These are phyloP conservation scores for Pleurotus giganteus DNA, from an alignment of 768 basidiomycete genomes.

Conservation along the genomic window DNA sequence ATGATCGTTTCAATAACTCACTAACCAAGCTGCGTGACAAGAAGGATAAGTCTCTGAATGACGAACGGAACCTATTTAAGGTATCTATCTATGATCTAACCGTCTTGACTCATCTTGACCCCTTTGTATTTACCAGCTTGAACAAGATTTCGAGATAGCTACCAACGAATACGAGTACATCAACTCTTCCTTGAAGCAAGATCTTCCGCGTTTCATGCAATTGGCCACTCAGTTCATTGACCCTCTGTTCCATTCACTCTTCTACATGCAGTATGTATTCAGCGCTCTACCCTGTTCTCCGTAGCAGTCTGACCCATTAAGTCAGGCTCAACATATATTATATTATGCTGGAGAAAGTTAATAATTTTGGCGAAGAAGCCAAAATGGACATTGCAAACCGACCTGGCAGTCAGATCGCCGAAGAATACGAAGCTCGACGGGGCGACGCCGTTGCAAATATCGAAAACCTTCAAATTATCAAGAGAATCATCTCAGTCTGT, in stretches of 20 bases:
- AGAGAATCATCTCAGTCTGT: conserved; percentile 86
- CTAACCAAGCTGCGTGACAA: conserved; percentile 95
- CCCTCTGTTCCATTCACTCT: conserved; percentile 97
- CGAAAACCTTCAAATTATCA: conserved; percentile 78
- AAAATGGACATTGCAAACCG: conserved; percentile 73
- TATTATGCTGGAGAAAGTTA: conserved; percentile 91
- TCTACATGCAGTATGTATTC: conserved; percentile 92
- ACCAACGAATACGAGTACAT: conserved; percentile 93
- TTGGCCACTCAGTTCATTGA: conserved; percentile 89
- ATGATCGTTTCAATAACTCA: conserved; percentile 94
- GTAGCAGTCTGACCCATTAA: conserved; percentile 7
- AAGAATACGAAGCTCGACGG: conserved; percentile 77
- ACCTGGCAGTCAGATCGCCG: conserved; percentile 66
- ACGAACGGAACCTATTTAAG: conserved; percentile 98
- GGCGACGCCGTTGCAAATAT: conserved; percentile 79
- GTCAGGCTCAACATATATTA: conserved; percentile 89
- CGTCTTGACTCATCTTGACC: neutral
- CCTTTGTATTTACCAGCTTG: conserved; percentile 49
- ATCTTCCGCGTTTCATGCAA: conserved; percentile 90
- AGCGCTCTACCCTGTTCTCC: neutral
- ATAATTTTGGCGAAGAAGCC: conserved; percentile 74
- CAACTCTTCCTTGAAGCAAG: conserved; percentile 86
- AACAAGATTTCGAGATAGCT: conserved; percentile 94
- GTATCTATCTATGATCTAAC: conserved; percentile 36
- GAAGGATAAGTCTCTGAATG: conserved; percentile 93